A percentile compares a stretch with the other conserved stretches of the same genome.
These are phyloP conservation scores for Mycena haematopus DNA, from an alignment of 768 basidiomycete species.

Conservation along the genomic window DNA sequence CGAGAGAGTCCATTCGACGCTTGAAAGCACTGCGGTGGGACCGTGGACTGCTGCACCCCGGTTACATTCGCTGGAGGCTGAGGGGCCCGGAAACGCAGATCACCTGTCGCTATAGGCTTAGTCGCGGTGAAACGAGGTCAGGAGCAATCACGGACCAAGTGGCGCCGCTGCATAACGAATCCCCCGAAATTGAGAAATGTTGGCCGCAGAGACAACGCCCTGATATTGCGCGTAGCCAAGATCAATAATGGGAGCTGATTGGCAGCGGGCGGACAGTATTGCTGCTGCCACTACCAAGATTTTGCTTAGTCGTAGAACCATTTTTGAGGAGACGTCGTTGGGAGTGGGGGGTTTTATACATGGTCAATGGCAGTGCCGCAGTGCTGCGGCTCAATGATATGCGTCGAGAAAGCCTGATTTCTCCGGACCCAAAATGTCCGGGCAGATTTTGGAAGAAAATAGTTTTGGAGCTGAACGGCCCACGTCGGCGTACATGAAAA, in stretches of 20 bases:
- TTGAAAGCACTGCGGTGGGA: conserved; percentile 41
- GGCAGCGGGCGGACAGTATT: not conserved
- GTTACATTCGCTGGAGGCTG: conserved; percentile 34
- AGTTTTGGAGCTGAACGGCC: too few relatives aligned
- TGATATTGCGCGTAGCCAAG: conserved; percentile 54
- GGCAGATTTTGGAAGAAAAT: too few relatives aligned
- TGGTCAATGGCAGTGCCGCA: too few relatives aligned
- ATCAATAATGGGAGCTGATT: conserved; percentile 41
- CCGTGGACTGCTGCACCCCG: conserved; percentile 40
- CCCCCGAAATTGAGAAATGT: conserved; percentile 46
- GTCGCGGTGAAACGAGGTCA: not conserved
- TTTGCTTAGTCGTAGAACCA: not conserved
- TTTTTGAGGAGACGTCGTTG: not conserved
- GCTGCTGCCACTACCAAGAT: not conserved
- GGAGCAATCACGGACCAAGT: conserved; percentile 40
- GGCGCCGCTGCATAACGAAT: conserved; percentile 60
- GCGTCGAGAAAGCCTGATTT: too few relatives aligned
- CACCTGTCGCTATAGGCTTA: conserved; percentile 28
- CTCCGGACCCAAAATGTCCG: too few relatives aligned
- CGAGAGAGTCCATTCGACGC: conserved; percentile 16
- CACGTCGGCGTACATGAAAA: too few relatives aligned
- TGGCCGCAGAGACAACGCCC: conserved; percentile 43
- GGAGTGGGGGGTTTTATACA: not conserved
- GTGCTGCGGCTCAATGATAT: too few relatives aligned
- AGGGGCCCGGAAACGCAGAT: conserved; percentile 43